Percentiles rank a stretch among this genome's conserved stretches.
phyloP scores from a whole-genome alignment of 345 rosid genomes.

The Boechera divaricarpa region DNA sequence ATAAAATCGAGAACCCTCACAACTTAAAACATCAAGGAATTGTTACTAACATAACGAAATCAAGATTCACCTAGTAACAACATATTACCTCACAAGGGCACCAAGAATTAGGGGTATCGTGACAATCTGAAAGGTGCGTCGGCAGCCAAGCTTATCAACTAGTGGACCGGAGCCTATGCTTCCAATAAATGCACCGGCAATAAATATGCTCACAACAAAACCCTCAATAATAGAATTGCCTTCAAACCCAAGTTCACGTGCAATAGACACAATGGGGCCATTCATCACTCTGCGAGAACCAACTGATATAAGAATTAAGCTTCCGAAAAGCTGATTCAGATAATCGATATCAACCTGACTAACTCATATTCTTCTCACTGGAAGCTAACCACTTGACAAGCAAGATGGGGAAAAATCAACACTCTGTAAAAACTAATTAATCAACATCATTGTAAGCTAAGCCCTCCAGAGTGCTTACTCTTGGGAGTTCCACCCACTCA shows the following conservation, averaged over 20 bases:
- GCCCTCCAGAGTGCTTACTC: background rate
- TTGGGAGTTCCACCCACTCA: background rate
- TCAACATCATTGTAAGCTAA: background rate
- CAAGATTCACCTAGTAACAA: background rate
- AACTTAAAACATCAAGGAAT: background rate
- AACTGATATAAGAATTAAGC: background rate
- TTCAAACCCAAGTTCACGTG: constrained; percentile 75
- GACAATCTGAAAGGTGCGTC: constrained; percentile 70
- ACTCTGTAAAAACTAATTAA: background rate
- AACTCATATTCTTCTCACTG: background rate
- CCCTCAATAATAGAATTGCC: constrained; percentile 75
- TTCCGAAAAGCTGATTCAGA: constrained; percentile 3
- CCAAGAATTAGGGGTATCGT: constrained; percentile 66
- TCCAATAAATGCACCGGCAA: constrained; percentile 82
- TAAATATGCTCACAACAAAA: constrained; percentile 81
- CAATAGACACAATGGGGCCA: constrained; percentile 77
- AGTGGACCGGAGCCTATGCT: constrained; percentile 65
- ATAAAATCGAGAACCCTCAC: background rate
- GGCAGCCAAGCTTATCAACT: constrained; percentile 69
- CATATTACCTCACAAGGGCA: constrained; percentile 63
- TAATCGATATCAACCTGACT: background rate
- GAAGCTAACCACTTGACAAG: background rate
- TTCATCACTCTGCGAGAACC: constrained; percentile 70
- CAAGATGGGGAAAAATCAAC: background rate
- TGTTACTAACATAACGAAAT: background rate